Percentiles rank a stretch among this genome's conserved stretches.
Conservation (phyloP, 2,329 filamentous ascomycete genomes). For the Diplodia corticola region DNA sequence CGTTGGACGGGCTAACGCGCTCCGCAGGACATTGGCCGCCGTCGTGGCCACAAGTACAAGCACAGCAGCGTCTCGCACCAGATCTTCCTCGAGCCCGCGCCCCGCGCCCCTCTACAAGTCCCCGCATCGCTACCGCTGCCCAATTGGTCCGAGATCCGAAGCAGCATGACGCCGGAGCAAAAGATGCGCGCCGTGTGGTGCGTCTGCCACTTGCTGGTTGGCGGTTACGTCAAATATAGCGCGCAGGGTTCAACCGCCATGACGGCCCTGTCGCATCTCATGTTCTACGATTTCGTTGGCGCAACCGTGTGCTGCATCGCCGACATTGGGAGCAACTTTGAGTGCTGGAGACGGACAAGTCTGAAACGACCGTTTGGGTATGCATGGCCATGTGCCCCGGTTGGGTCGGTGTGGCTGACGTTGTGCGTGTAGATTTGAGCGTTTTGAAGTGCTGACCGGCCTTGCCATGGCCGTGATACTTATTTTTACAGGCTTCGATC, state of each 20-base stretch:
- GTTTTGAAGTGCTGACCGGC: conserved; percentile 89
- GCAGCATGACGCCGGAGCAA: conserved; percentile 87
- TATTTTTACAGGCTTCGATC: conserved; percentile 94
- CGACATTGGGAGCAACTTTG: conserved; percentile 93
- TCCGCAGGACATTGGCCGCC: conserved; percentile 77
- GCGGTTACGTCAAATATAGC: conserved; percentile 80
- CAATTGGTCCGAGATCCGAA: conserved; percentile 82
- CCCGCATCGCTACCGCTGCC: conserved; percentile 91
- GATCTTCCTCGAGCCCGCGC: conserved; percentile 91
- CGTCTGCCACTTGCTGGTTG: conserved; percentile 80
- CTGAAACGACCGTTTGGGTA: conserved; percentile 86
- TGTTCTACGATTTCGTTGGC: conserved; percentile 93
- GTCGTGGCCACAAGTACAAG: conserved; percentile 95
- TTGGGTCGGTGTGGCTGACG: neutral
- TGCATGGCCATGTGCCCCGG: neutral
- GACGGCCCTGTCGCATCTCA: conserved; percentile 87
- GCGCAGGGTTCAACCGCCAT: conserved; percentile 85
- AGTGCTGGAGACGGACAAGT: conserved; percentile 92
- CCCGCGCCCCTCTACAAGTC: conserved; percentile 79
- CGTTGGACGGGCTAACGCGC: neutral
- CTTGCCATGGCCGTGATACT: conserved; percentile 96
- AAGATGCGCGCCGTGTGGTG: conserved; percentile 84
- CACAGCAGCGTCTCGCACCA: conserved; percentile 95
- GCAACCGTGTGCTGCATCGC: conserved; percentile 89
- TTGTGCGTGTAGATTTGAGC: conserved; percentile 61